A percentile compares a stretch with the other conserved stretches of the same genome.
phyloP scores from a whole-genome alignment of 108 stramenopile genomes.

The Cylindrotheca closterium region DNA sequence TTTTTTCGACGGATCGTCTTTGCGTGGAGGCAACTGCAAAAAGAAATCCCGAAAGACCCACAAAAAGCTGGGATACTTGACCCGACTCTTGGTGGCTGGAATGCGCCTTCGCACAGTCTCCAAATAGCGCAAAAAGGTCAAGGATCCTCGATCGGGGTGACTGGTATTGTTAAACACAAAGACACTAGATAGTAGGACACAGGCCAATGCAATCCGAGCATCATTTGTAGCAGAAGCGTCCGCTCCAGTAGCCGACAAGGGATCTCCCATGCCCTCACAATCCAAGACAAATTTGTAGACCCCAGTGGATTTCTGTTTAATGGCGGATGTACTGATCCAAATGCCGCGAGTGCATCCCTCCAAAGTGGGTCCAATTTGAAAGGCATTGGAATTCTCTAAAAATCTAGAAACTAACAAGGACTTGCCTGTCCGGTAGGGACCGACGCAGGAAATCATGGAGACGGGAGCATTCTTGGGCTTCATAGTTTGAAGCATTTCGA shows the following conservation, averaged over 20 bases:
- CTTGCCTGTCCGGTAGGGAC: constrained; percentile 14
- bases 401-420: constrained; percentile 8
- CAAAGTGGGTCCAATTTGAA: constrained; percentile 6
- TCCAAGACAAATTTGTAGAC: constrained; percentile 9
- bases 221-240: not conserved
- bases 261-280: constrained; percentile 12
- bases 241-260: not conserved
- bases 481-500: constrained; percentile 3
- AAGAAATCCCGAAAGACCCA: constrained; percentile 19
- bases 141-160: not conserved
- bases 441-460: constrained; percentile 6
- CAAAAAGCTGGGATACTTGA: constrained; percentile 7
- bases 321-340: constrained; percentile 6
- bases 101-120: constrained; percentile 5
- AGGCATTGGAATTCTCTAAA: constrained; percentile 8
- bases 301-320: not conserved
- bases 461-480: constrained; percentile 3
- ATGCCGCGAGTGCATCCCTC: constrained; percentile 15
- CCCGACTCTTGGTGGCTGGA: not conserved
- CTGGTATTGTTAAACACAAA: constrained; percentile 17
- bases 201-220: constrained; percentile 9
- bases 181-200: constrained; percentile 1
- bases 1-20: not conserved
- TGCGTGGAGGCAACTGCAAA: constrained; percentile 6
- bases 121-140: constrained; percentile 4